A percentile compares a stretch with the other conserved stretches of the same genome.
These are phyloP conservation scores for Candida glucosophila DNA, from an alignment of 1,139 yeast species.

Conservation along the genomic window DNA sequence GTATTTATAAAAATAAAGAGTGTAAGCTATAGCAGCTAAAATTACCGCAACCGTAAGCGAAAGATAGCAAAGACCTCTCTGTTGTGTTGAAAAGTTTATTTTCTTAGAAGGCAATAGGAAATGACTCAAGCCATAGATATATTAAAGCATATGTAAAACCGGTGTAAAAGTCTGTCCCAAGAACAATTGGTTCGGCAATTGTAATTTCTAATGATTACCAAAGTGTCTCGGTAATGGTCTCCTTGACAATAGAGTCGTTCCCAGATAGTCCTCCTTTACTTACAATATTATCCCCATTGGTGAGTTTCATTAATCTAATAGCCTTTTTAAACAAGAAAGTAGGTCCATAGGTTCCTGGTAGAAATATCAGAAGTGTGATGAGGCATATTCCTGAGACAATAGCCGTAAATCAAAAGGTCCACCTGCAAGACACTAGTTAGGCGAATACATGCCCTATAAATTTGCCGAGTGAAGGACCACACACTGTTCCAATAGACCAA, in stretches of 20 bases:
- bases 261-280: conserved; percentile 21
- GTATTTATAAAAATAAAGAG: conserved; percentile 11
- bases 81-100: conserved; percentile 41
- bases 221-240: conserved; percentile 29
- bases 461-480: conserved; percentile 32
- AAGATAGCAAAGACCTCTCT: conserved; percentile 38
- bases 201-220: conserved; percentile 41
- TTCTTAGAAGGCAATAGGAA: conserved; percentile 44
- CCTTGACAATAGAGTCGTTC: conserved; percentile 9
- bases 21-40: conserved; percentile 16
- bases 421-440: conserved; percentile 24
- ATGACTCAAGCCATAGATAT: conserved; percentile 54
- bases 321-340: conserved; percentile 28
- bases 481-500: conserved; percentile 28
- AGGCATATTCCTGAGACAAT: conserved; percentile 20
- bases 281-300: conserved; percentile 23
- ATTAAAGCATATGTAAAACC: conserved; percentile 45
- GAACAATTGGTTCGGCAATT: conserved; percentile 34
- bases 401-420: conserved; percentile 32
- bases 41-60: conserved; percentile 36
- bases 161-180: conserved; percentile 40
- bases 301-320: conserved; percentile 21
- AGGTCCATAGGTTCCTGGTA: conserved; percentile 26
- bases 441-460: conserved; percentile 23
- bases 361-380: conserved; percentile 14